Evolutionary conservation across 176 grass and related monocot species (phyloP).

Genomic region (Aegilops umbellulata): DNA sequence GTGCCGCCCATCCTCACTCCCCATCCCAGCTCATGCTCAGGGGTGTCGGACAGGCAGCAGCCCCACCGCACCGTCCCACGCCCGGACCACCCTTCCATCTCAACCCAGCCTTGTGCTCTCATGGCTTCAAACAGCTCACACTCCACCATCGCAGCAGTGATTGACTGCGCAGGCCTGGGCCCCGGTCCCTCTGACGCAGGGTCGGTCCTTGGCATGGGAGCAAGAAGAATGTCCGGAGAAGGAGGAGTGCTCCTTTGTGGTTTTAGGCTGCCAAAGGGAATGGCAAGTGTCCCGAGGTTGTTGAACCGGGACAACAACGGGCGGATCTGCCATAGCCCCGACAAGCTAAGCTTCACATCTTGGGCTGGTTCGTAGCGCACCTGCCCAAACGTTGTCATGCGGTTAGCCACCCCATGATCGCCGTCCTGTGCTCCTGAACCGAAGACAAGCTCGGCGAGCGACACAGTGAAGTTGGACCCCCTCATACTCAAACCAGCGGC

Average conservation of each 20-base stretch:
- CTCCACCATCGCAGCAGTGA: conserved; percentile 27
- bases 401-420: conserved; percentile 9
- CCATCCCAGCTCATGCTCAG: conserved; percentile 66
- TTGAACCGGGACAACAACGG: conserved; percentile 25
- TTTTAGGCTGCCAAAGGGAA: conserved; percentile 40
- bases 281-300: conserved; percentile 27
- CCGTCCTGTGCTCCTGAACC: conserved; percentile 13
- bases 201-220: neutral
- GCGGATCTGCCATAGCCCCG: conserved; percentile 54
- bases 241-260: neutral
- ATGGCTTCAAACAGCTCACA: conserved; percentile 62
- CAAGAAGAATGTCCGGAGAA: neutral
- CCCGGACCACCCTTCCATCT: conserved; percentile 48
- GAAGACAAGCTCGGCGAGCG: conserved; percentile 55
- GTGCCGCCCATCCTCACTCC: conserved; percentile 56
- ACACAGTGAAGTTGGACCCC: conserved; percentile 45
- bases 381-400: conserved; percentile 51
- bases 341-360: conserved; percentile 66
- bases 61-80: conserved; percentile 42
- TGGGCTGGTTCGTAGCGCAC: conserved; percentile 35
- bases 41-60: conserved; percentile 54
- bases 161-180: neutral
- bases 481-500: conserved; percentile 55
- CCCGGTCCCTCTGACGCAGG: neutral
- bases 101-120: conserved; percentile 66